A percentile compares a stretch with the other conserved stretches of the same genome.
phyloP scores from a whole-genome alignment of 2,329 filamentous ascomycete genomes.

The Sordariomycetes sp. region DNA sequence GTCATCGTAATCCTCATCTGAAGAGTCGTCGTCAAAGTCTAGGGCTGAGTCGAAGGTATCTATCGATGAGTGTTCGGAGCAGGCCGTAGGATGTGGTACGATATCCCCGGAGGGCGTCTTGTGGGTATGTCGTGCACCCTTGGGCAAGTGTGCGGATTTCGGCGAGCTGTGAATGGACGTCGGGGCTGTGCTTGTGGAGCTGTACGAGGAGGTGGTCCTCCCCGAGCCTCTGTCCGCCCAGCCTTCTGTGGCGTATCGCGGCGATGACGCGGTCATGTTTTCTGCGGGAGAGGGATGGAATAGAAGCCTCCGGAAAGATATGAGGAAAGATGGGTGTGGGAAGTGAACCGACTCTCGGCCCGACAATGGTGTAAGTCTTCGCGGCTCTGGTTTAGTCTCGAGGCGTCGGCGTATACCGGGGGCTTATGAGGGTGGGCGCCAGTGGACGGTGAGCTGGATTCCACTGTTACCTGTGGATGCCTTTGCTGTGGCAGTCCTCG shows the following conservation, averaged over 20 bases:
- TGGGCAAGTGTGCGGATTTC: neutral
- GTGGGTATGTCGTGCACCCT: neutral
- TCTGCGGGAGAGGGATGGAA: neutral
- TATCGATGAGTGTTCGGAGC: constrained; percentile 48
- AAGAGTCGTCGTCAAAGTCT: constrained; percentile 33
- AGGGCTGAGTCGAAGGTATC: constrained; percentile 74
- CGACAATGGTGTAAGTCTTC: no score
- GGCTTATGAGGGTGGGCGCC: no score
- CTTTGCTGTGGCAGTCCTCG: no score
- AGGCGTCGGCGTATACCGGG: no score
- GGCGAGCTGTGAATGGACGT: constrained; percentile 27
- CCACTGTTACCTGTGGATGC: no score
- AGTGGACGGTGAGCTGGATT: no score
- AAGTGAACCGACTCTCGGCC: no score
- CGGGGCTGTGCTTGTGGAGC: constrained; percentile 34
- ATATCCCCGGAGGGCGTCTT: constrained; percentile 9
- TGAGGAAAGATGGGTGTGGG: neutral
- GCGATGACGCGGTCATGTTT: neutral
- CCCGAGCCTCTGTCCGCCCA: neutral
- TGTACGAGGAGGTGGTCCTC: constrained; percentile 16
- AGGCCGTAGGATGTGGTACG: constrained; percentile 27
- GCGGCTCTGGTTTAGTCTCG: no score
- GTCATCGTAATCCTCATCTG: constrained; percentile 19
- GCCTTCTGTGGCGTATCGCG: neutral
- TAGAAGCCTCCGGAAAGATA: neutral